Evolutionary conservation across 2,329 filamentous ascomycete genomes (phyloP), one percentile per base, ranked within the genome.

Genomic region (Magnaporthiopsis rhizophila): DNA sequence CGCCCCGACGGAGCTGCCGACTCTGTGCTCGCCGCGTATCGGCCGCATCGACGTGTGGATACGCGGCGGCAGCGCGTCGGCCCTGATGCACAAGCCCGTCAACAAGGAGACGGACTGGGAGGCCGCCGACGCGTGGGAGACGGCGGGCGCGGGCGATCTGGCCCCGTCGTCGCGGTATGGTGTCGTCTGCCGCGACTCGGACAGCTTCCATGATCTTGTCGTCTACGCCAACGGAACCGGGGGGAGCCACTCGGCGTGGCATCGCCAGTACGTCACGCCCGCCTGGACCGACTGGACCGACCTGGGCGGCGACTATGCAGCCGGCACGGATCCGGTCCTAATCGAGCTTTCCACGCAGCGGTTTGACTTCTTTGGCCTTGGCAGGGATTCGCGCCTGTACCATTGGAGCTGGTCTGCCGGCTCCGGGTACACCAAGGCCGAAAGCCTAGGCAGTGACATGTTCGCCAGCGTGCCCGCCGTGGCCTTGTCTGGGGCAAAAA

Each of bases 401-500:
- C 32, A 36, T 6, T 36, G 30, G 62, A 58, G 50, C 50, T 62
- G 61, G 61, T 53, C 45, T 2, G 26, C 38, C 7, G 26, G n/a
- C 24, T 18, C 28, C 13, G 61, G 61, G 24, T 63, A 58, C 18
- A 36, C 21, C 28, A 28, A 7, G 4, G 3, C 12, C 18, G 38
- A 15, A 3, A 38, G 26, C 32, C 30, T 58, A 4, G 62, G 62
- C 4, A n/a, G 53, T 13, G 45, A 30, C 8, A 9, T 24, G 7
- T 63, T 63, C 18, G 62, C 53, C 26, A 63, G 62, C 56, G 53
- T 63, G 32, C 62, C 62, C 21, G 53, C 62, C 11, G 62, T 18
- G 50, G 30, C 24, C 3, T 30, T 63, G 21, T 53, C 36, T 21
- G 38, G 38, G 26, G n/a, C 30, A 2, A 32, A 32, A 21, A 21